A percentile compares a stretch with the other conserved stretches of the same genome.
phyloP scores from a whole-genome alignment of 768 basidiomycete species.

The Guyanaporus albipodus region DNA sequence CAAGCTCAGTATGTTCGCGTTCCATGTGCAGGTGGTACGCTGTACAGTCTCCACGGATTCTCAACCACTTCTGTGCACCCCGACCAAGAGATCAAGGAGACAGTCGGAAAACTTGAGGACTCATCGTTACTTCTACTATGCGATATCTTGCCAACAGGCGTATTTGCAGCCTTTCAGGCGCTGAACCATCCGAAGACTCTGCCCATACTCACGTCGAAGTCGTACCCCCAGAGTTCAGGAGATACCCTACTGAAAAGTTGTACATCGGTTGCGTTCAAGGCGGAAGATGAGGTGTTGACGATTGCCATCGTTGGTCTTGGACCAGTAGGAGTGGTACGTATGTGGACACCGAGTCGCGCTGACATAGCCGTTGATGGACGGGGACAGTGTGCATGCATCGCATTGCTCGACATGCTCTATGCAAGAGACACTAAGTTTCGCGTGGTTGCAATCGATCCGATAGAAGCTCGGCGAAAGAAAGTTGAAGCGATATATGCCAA shows the following conservation, averaged over 20 bases:
- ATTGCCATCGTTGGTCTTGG: constrained; percentile 73
- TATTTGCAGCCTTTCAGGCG: constrained; percentile 71
- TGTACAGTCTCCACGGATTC: constrained; percentile 57
- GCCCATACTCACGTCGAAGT: constrained; percentile 51
- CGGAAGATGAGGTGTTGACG: constrained; percentile 50
- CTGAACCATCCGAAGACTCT: constrained; percentile 68
- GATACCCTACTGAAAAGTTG: constrained; percentile 2
- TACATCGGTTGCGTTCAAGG: constrained; percentile 28
- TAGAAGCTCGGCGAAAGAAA: constrained; percentile 54
- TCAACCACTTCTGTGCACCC: constrained; percentile 18
- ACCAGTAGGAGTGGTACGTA: constrained; percentile 65
- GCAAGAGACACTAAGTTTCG: constrained; percentile 44
- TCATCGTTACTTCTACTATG: constrained; percentile 67
- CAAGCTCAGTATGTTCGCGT: constrained; percentile 80
- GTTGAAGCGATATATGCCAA: constrained; percentile 53
- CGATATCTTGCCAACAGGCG: constrained; percentile 78
- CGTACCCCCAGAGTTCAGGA: constrained; percentile 49
- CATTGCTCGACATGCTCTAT: constrained; percentile 58
- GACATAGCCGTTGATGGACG: background rate
- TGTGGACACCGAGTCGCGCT: background rate
- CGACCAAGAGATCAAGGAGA: constrained; percentile 31
- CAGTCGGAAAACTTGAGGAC: constrained; percentile 48
- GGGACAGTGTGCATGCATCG: constrained; percentile 54
- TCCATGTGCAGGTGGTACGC: constrained; percentile 74
- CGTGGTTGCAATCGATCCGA: constrained; percentile 63